A percentile compares a stretch with the other conserved stretches of the same genome.
These are phyloP conservation scores for Globisporangium perplexum DNA, from an alignment of 352 stramenopile genomes.

Conservation along the genomic window DNA sequence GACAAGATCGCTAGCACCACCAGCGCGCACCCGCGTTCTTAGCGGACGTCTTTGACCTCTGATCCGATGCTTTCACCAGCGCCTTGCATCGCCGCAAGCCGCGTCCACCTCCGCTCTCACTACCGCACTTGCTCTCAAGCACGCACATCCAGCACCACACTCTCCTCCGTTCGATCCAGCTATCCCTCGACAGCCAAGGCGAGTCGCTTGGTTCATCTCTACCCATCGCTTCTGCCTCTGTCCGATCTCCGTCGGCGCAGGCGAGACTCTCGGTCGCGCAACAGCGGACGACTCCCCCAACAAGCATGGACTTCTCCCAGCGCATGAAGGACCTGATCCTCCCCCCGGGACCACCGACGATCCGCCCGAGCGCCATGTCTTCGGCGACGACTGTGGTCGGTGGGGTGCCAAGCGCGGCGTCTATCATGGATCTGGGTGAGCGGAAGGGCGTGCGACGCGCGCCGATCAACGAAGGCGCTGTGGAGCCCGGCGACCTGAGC, in stretches of 20 bases:
- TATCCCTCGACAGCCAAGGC: background rate
- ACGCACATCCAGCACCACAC: background rate
- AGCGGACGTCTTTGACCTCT: background rate
- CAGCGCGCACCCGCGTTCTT: too few species aligned
- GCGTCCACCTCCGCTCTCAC: background rate
- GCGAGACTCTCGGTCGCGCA: background rate
- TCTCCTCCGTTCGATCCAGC: background rate
- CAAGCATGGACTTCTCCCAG: slow-evolving; percentile 65
- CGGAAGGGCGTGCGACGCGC: slow-evolving; percentile 62
- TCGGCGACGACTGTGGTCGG: slow-evolving; percentile 25
- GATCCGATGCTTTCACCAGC: background rate
- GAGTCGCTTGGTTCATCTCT: background rate
- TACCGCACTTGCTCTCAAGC: slow-evolving; percentile 10
- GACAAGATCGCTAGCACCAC: too few species aligned
- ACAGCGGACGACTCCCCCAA: background rate
- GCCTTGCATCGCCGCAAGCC: background rate
- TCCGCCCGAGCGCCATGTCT: slow-evolving; percentile 42
- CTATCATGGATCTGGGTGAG: slow-evolving; percentile 42
- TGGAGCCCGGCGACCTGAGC: slow-evolving; percentile 59
- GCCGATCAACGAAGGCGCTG: slow-evolving; percentile 72
- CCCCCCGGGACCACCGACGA: slow-evolving; percentile 37
- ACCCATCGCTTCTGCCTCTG: background rate
- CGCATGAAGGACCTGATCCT: slow-evolving; percentile 69
- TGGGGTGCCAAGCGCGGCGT: slow-evolving; percentile 15
- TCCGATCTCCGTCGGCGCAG: background rate